These are phyloP conservation scores for Lipomyces japonicus DNA, from an alignment of 805 yeast species.

Conservation along the genomic window DNA sequence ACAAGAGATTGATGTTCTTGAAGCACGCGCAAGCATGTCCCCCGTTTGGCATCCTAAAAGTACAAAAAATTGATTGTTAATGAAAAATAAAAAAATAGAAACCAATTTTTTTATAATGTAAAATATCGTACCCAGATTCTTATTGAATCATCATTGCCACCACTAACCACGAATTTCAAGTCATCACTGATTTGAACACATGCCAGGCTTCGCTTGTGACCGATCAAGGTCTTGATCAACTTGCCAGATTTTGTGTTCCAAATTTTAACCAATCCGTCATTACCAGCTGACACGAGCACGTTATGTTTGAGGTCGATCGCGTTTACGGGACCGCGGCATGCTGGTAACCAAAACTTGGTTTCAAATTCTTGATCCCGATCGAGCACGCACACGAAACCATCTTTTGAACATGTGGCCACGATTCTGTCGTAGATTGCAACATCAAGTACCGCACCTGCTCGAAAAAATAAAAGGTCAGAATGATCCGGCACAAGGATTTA, in stretches of 20 bases:
- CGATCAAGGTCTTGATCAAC: constrained; percentile 61
- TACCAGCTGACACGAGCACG: constrained; percentile 41
- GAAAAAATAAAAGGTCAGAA: too few relatives aligned
- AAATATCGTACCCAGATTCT: constrained; percentile 62
- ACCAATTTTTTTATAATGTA: neutral
- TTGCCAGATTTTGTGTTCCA: constrained; percentile 77
- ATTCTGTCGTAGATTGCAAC: constrained; percentile 30
- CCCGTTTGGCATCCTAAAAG: constrained; percentile 59
- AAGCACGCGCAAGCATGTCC: constrained; percentile 65
- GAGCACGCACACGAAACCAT: constrained; percentile 36
- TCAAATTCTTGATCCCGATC: constrained; percentile 17
- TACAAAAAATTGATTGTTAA: neutral
- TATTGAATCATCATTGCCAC: constrained; percentile 82
- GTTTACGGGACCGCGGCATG: constrained; percentile 40
- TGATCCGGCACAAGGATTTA: too few relatives aligned
- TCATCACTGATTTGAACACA: constrained; percentile 74
- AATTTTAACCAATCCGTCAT: constrained; percentile 75
- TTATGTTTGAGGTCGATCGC: constrained; percentile 33
- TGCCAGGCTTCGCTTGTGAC: constrained; percentile 81
- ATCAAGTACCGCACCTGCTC: constrained; percentile 35
- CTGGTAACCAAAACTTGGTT: constrained; percentile 28
- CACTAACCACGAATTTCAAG: constrained; percentile 68
- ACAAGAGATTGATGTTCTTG: constrained; percentile 83
- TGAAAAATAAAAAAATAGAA: constrained; percentile 1
- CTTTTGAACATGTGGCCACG: constrained; percentile 39